Conservation (phyloP, 148 eudicot genomes). For the Agrostemma githago region DNA sequence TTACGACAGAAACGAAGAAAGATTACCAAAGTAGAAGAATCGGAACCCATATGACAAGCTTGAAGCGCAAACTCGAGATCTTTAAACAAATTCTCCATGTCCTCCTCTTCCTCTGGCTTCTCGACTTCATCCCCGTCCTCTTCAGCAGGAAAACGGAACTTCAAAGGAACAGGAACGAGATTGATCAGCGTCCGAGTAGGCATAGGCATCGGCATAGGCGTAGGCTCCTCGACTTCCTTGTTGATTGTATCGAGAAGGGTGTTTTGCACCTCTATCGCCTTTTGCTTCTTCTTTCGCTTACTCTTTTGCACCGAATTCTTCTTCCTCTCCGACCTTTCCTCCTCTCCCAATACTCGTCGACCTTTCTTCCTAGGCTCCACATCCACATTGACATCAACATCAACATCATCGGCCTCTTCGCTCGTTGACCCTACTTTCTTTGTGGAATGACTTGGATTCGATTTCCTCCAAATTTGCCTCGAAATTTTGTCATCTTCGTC, state of each 20-base stretch:
- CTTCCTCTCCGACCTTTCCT: neutral
- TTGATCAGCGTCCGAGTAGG: constrained; percentile 5
- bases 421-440: neutral
- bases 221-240: constrained; percentile 30
- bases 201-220: neutral
- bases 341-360: neutral
- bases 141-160: constrained; percentile 40
- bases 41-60: constrained; percentile 30
- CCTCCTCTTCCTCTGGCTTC: constrained; percentile 31
- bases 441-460: neutral
- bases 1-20: neutral
- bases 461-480: neutral
- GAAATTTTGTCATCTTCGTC: neutral
- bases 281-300: constrained; percentile 18
- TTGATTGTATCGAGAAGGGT: constrained; percentile 39
- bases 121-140: constrained; percentile 4
- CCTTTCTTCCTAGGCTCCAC: neutral
- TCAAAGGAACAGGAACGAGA: constrained; percentile 14
- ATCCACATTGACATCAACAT: neutral
- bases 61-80: constrained; percentile 35
- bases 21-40: constrained; percentile 29
- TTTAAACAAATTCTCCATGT: constrained; percentile 34
- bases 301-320: neutral
- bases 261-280: constrained; percentile 18
- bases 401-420: neutral